A percentile compares a stretch with the other conserved stretches of the same genome.
Evolutionary conservation across 352 stramenopile species (phyloP).

Genomic region (Phytopythium aichiense): DNA sequence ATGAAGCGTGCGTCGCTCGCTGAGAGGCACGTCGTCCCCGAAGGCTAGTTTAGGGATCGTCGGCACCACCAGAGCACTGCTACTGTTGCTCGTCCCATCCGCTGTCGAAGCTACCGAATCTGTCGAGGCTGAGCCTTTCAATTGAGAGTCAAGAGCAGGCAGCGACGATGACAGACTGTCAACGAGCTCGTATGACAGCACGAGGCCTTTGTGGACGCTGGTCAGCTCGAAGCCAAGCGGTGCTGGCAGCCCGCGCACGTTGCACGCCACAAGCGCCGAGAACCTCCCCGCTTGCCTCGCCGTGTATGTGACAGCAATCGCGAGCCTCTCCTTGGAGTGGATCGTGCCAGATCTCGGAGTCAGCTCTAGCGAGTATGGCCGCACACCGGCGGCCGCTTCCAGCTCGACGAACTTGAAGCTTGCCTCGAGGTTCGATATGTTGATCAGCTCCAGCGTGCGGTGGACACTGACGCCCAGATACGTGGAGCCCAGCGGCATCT

Average conservation of each 20-base stretch:
- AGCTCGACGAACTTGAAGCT: slow-evolving; percentile 75
- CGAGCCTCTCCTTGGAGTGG: slow-evolving; percentile 57
- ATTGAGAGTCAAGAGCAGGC: neutral
- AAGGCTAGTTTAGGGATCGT: slow-evolving; percentile 53
- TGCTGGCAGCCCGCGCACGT: slow-evolving; percentile 44
- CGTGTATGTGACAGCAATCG: slow-evolving; percentile 51
- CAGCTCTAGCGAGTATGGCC: slow-evolving; percentile 43
- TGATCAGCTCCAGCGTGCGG: slow-evolving; percentile 52
- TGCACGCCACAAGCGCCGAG: slow-evolving; percentile 57
- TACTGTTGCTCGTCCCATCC: neutral
- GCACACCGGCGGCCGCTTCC: slow-evolving; percentile 21
- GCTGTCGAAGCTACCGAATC: slow-evolving; percentile 10
- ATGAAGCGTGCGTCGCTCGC: slow-evolving; percentile 38
- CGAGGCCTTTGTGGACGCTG: slow-evolving; percentile 69
- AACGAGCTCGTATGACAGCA: slow-evolving; percentile 73
- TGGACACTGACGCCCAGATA: slow-evolving; percentile 59
- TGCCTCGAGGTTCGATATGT: slow-evolving; percentile 76
- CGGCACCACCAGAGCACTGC: neutral
- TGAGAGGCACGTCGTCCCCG: slow-evolving; percentile 52
- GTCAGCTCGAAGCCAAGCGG: slow-evolving; percentile 63
- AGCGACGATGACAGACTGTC: neutral
- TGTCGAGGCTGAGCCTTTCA: slow-evolving; percentile 6
- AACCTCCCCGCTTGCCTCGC: slow-evolving; percentile 43
- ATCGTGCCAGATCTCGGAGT: slow-evolving; percentile 41
- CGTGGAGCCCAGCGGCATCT: slow-evolving; percentile 49